phyloP scores from a whole-genome alignment of 805 yeast genomes.

The Priceomyces melissophilus region DNA sequence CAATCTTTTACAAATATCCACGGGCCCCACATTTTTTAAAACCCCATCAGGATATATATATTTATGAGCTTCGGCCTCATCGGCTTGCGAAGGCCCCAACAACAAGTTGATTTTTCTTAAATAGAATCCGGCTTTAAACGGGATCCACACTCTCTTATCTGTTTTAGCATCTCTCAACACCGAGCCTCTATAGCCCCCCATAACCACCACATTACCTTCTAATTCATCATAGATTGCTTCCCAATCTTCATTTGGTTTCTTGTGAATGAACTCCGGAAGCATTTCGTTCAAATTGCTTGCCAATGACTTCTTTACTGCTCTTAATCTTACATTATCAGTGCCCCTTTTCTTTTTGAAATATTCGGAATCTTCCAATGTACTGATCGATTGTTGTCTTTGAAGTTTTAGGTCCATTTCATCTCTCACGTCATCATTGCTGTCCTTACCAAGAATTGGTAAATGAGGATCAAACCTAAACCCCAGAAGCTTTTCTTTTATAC shows the following conservation, averaged over 20 bases:
- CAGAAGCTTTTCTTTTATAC: constrained; percentile 19
- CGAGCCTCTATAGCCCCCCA: constrained; percentile 91
- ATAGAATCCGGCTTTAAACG: constrained; percentile 79
- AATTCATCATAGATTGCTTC: constrained; percentile 54
- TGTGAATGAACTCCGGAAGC: constrained; percentile 28
- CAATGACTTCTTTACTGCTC: constrained; percentile 67
- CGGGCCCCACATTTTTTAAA: constrained; percentile 80
- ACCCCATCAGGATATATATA: constrained; percentile 70
- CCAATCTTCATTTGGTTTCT: constrained; percentile 23
- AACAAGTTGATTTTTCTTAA: constrained; percentile 64
- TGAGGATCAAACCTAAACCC: constrained; percentile 19
- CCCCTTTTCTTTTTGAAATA: constrained; percentile 53
- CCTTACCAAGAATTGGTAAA: constrained; percentile 17
- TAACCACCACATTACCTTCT: constrained; percentile 72
- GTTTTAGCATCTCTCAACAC: constrained; percentile 65
- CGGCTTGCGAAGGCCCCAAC: constrained; percentile 70
- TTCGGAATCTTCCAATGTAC: constrained; percentile 61
- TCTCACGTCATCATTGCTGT: constrained; percentile 8
- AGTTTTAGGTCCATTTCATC: constrained; percentile 39
- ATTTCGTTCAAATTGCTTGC: constrained; percentile 45
- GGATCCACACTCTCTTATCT: constrained; percentile 75
- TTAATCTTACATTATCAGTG: constrained; percentile 61
- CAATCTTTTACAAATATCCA: constrained; percentile 68
- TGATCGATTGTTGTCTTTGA: constrained; percentile 53
- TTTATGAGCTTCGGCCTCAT: constrained; percentile 55